Conservation (phyloP, 2,329 filamentous ascomycete genomes). For the Diaporthe caulivora region DNA sequence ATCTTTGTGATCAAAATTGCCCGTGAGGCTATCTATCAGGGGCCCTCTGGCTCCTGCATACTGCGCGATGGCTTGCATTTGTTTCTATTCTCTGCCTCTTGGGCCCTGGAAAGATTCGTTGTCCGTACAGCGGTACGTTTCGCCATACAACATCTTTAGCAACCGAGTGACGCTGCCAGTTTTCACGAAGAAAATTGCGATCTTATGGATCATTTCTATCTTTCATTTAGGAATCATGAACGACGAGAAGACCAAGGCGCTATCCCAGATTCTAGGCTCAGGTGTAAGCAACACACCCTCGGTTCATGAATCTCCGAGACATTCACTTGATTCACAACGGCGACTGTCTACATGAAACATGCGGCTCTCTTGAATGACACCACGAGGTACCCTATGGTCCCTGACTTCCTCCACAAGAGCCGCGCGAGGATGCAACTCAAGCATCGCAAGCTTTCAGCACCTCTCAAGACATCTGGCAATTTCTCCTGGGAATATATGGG, state of each 20-base stretch:
- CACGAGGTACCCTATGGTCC: neutral
- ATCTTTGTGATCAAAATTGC: neutral
- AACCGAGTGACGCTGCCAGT: too few relatives aligned
- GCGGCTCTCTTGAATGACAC: neutral
- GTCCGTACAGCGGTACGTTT: neutral
- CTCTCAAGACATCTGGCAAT: too few relatives aligned
- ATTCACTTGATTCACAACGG: neutral
- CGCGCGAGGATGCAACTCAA: neutral
- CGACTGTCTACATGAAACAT: slow-evolving; percentile 4
- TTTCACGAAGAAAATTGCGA: too few relatives aligned
- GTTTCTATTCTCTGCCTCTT: neutral
- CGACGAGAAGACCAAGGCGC: neutral
- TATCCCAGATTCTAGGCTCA: neutral
- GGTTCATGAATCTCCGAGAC: neutral
- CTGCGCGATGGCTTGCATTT: neutral
- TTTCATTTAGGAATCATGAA: neutral
- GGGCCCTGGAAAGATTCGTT: neutral
- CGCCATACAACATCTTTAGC: neutral
- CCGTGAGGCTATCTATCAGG: neutral
- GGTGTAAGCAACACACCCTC: neutral
- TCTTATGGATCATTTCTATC: neutral
- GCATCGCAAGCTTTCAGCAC: neutral
- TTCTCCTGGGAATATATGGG: neutral
- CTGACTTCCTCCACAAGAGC: too few relatives aligned
- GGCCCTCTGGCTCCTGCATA: neutral